Conservation (phyloP, 495 filamentous ascomycete species). For the Oleoguttula mirabilis region DNA sequence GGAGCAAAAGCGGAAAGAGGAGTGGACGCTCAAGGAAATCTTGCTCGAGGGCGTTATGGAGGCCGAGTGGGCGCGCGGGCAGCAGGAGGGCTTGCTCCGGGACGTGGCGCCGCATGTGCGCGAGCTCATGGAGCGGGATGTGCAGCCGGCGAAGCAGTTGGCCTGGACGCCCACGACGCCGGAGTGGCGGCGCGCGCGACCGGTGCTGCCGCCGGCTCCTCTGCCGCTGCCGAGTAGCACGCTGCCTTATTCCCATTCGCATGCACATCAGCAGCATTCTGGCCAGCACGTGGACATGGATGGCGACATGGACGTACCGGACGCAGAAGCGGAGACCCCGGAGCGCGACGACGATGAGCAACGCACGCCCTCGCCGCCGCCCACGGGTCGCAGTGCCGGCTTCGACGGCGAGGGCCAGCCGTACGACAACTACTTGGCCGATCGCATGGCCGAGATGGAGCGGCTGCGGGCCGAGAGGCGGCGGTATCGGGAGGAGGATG, state of each 20-base stretch:
- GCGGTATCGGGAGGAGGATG: background rate
- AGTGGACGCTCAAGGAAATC: slow-evolving; percentile 77
- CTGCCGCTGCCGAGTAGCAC: background rate
- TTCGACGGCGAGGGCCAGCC: slow-evolving; percentile 18
- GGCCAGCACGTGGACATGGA: background rate
- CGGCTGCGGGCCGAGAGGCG: slow-evolving; percentile 5
- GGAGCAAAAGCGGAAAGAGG: slow-evolving; percentile 54
- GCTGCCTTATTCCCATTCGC: no score
- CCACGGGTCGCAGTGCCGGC: slow-evolving; percentile 17
- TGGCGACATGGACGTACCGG: slow-evolving; percentile 1
- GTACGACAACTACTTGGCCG: slow-evolving; percentile 18
- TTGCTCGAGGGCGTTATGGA: slow-evolving; percentile 49
- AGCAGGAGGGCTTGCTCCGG: slow-evolving; percentile 23
- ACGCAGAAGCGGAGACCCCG: slow-evolving; percentile 27
- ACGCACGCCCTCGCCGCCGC: slow-evolving; percentile 15
- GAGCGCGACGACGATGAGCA: slow-evolving; percentile 21
- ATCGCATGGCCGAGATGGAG: slow-evolving; percentile 12
- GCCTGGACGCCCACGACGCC: slow-evolving; percentile 18
- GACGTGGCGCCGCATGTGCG: slow-evolving; percentile 27
- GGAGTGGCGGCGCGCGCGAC: background rate
- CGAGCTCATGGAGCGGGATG: slow-evolving; percentile 21
- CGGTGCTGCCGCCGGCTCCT: background rate
- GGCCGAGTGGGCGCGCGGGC: slow-evolving; percentile 34
- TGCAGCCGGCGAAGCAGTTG: slow-evolving; percentile 12
- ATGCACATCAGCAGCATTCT: no score